phyloP scores from a whole-genome alignment of 257 asterid species.

The Fraxinus excelsior region DNA sequence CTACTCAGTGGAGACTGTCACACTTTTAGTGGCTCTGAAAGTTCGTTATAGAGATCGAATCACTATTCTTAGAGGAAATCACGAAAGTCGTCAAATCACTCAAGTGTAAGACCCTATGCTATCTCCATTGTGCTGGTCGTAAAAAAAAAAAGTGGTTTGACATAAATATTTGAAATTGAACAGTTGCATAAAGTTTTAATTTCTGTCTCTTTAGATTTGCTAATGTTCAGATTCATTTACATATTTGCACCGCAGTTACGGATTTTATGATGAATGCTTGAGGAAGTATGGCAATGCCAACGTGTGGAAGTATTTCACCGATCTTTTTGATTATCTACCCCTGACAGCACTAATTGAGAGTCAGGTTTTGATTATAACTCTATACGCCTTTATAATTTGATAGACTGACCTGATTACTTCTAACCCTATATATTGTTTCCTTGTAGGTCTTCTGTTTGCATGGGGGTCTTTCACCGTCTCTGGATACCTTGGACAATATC shows the following conservation, averaged over 20 bases:
- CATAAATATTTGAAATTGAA: not conserved
- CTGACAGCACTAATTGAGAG: conserved; percentile 98
- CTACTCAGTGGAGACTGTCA: conserved; percentile 96
- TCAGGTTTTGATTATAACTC: conserved; percentile 64
- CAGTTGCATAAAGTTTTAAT: not conserved
- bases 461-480: conserved; percentile 97
- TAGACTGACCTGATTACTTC: conserved; percentile 14
- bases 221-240: conserved; percentile 26
- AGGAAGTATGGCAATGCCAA: conserved; percentile 98
- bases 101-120: conserved; percentile 74
- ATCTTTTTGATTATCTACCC: conserved; percentile 93
- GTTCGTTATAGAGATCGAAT: conserved; percentile 95
- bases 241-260: conserved; percentile 62
- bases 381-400: conserved; percentile 5
- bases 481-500: conserved; percentile 87
- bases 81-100: conserved; percentile 97
- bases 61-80: conserved; percentile 96
- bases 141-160: not conserved
- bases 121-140: conserved; percentile 14
- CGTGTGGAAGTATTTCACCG: conserved; percentile 95
- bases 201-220: conserved; percentile 12
- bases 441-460: conserved; percentile 90
- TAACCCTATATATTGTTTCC: conserved; percentile 28
- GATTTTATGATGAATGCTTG: conserved; percentile 96
- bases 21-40: conserved; percentile 92